phyloP scores from a whole-genome alignment of 2,329 filamentous ascomycete species.

The Fusarium chlamydosporum region DNA sequence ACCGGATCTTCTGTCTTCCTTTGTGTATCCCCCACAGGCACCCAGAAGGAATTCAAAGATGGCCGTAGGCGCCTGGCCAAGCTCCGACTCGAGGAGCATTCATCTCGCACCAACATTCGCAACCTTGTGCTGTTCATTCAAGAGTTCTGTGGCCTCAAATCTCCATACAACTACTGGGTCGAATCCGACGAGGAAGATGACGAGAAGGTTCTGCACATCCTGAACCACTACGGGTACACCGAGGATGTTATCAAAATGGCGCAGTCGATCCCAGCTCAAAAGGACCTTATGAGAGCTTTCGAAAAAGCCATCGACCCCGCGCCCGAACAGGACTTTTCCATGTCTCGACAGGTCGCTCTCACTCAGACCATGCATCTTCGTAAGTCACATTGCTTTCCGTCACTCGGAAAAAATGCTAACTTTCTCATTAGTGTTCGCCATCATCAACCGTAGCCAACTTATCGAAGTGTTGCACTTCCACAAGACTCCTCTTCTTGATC shows the following conservation, averaged over 20 bases:
- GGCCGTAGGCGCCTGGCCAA: background rate
- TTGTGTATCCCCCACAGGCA: constrained; percentile 47
- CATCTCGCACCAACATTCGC: background rate
- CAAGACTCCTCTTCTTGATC: constrained; percentile 53
- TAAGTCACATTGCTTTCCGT: constrained; percentile 37
- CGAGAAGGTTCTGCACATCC: background rate
- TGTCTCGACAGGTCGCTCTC: constrained; percentile 33
- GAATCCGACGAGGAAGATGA: background rate
- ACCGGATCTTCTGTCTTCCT: constrained; percentile 47
- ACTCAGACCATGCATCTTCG: constrained; percentile 28
- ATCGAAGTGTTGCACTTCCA: constrained; percentile 53
- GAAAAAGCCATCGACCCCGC: constrained; percentile 3
- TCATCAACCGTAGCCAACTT: constrained; percentile 35
- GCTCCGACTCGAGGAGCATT: background rate
- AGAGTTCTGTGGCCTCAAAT: background rate
- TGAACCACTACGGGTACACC: background rate
- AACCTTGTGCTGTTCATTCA: background rate
- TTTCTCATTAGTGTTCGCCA: constrained; percentile 44
- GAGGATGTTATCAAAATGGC: constrained; percentile 18
- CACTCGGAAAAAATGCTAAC: constrained; percentile 20
- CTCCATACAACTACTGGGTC: background rate
- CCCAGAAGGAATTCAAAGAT: background rate
- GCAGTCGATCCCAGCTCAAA: constrained; percentile 23
- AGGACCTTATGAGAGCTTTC: constrained; percentile 7
- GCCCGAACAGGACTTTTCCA: constrained; percentile 6